phyloP scores from a whole-genome alignment of 1,139 yeast genomes.

The Protomyces arabidopsidicola region DNA sequence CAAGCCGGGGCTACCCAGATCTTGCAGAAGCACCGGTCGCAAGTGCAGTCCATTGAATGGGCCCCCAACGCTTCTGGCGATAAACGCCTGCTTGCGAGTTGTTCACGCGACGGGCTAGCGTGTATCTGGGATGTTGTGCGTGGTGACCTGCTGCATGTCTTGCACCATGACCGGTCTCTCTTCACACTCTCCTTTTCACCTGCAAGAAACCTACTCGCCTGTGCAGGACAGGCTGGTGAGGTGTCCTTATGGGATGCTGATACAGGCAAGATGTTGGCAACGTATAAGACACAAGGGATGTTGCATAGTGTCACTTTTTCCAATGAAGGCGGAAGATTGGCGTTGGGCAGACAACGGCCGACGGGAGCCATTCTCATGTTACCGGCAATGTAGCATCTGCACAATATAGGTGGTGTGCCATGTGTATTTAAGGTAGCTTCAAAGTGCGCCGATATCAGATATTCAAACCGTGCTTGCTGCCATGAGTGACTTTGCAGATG shows the following conservation, averaged over 20 bases:
- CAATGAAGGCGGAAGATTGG: constrained; percentile 4
- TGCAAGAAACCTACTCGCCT: constrained; percentile 21
- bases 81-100: constrained; percentile 12
- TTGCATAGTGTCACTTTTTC: constrained; percentile 13
- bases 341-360: constrained; percentile 8
- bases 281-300: constrained; percentile 4
- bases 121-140: constrained; percentile 29
- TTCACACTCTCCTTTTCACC: constrained; percentile 13
- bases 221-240: constrained; percentile 26
- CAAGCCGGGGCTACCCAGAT: constrained; percentile 17
- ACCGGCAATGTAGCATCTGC: background rate
- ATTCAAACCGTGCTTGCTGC: no score
- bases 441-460: no score
- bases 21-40: constrained; percentile 5
- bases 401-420: no score
- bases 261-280: constrained; percentile 12
- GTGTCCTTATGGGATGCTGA: constrained; percentile 28
- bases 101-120: constrained; percentile 19
- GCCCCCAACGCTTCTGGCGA: constrained; percentile 18
- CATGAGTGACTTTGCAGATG: background rate
- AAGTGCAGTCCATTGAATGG: constrained; percentile 20
- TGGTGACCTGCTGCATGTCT: constrained; percentile 20
- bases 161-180: constrained; percentile 25
- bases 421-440: no score
- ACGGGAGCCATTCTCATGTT: background rate